phyloP scores from a whole-genome alignment of 768 basidiomycete genomes.

The Kondoa malvinella region DNA sequence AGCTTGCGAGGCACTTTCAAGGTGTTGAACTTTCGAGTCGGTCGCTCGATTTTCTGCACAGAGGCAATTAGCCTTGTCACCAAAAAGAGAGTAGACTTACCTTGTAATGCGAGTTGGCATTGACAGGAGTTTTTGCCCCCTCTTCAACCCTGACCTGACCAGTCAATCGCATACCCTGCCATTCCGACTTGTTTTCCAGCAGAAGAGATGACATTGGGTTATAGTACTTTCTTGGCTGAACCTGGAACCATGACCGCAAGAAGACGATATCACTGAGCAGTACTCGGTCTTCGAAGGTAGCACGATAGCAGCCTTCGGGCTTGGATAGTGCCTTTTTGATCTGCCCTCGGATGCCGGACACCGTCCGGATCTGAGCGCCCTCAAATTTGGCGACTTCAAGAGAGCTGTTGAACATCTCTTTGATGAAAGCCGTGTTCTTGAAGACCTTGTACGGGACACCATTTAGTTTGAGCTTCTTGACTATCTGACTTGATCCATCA shows the following conservation, averaged over 20 bases:
- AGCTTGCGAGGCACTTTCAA: conserved; percentile 73
- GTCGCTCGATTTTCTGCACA: conserved; percentile 48
- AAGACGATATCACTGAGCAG: conserved; percentile 92
- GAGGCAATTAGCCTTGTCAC: background rate
- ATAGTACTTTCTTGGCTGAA: conserved; percentile 88
- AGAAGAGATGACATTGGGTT: conserved; percentile 88
- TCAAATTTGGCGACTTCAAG: conserved; percentile 97
- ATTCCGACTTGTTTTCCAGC: conserved; percentile 52
- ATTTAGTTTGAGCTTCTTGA: conserved; percentile 94
- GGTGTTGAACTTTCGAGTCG: conserved; percentile 71
- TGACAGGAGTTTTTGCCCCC: conserved; percentile 59
- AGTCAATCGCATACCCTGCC: conserved; percentile 91
- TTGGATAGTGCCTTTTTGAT: conserved; percentile 91
- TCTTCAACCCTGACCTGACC: conserved; percentile 80
- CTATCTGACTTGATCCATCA: conserved; percentile 80
- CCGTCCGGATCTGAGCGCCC: conserved; percentile 87
- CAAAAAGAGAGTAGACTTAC: conserved; percentile 31
- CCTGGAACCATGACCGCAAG: conserved; percentile 87
- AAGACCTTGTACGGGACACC: conserved; percentile 92
- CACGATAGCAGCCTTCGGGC: conserved; percentile 86
- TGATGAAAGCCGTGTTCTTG: conserved; percentile 96
- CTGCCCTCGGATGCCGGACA: conserved; percentile 88
- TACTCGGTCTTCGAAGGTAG: conserved; percentile 95
- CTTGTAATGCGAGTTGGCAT: conserved; percentile 77
- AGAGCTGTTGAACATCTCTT: conserved; percentile 86